These are phyloP conservation scores for Aspergillus sp. DNA, from an alignment of 2,329 filamentous ascomycete species.

Conservation along the genomic window DNA sequence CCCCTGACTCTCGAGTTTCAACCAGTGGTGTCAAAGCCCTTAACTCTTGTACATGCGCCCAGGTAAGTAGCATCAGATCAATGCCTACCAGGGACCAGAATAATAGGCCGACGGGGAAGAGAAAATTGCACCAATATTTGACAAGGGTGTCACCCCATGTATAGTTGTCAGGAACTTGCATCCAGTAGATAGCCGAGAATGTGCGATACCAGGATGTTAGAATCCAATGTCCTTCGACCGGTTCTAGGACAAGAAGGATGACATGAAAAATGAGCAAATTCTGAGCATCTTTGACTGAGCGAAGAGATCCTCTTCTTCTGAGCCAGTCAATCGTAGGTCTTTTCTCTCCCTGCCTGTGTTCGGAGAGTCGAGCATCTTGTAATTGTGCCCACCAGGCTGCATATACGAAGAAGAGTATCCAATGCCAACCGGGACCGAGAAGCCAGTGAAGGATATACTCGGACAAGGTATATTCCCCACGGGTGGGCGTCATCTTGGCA, in stretches of 20 bases:
- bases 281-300: neutral
- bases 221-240: neutral
- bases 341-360: too few relatives aligned
- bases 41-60: neutral
- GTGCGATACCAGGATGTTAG: neutral
- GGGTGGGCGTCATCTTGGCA: too few relatives aligned
- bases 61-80: neutral
- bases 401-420: too few relatives aligned
- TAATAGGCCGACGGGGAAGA: neutral
- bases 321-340: neutral
- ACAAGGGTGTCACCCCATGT: too few relatives aligned
- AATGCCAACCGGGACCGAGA: too few relatives aligned
- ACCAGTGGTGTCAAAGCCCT: neutral
- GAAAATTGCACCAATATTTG: neutral
- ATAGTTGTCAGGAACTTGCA: too few relatives aligned
- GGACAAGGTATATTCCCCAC: too few relatives aligned
- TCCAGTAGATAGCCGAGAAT: neutral
- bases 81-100: neutral
- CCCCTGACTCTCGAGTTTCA: neutral
- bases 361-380: too few relatives aligned
- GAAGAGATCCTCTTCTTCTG: neutral
- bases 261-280: neutral
- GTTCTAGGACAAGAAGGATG: neutral
- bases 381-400: too few relatives aligned
- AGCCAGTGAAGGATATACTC: too few relatives aligned